A percentile compares a stretch with the other conserved stretches of the same genome.
Conservation (phyloP, 2,329 filamentous ascomycete genomes). For the Exophiala xenobiotica region DNA sequence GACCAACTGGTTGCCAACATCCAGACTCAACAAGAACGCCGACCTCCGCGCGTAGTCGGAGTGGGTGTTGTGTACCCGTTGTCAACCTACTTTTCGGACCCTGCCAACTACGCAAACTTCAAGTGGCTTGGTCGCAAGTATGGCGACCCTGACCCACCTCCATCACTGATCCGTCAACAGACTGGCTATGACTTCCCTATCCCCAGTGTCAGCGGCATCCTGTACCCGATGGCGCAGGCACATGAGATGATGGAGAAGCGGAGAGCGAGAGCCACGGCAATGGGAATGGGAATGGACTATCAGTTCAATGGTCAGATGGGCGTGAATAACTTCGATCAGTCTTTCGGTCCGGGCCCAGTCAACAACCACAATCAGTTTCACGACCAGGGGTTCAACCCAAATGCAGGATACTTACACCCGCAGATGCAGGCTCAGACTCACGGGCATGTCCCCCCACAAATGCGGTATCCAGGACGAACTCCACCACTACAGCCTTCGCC, state of each 20-base stretch:
- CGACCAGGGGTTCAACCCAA: neutral
- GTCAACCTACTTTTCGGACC: neutral
- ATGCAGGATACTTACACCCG: neutral
- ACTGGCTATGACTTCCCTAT: slow-evolving; percentile 17
- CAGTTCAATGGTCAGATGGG: neutral
- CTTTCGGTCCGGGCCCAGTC: neutral
- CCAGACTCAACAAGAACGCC: too few species aligned
- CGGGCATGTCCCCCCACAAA: neutral
- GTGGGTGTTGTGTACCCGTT: neutral
- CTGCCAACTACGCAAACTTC: neutral
- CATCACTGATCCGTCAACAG: neutral
- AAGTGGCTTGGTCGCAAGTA: slow-evolving; percentile 10
- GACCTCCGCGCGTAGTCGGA: too few species aligned
- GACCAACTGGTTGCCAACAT: neutral
- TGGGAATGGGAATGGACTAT: neutral
- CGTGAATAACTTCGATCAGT: neutral
- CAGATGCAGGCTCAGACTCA: neutral
- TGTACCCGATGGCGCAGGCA: slow-evolving; percentile 1
- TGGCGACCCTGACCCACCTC: slow-evolving; percentile 7
- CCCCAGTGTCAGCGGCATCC: slow-evolving; percentile 9
- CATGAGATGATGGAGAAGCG: neutral
- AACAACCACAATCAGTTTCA: neutral
- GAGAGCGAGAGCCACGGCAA: neutral
- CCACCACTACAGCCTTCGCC: neutral
- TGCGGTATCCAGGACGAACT: neutral